Percentiles rank a stretch among this genome's conserved stretches.
phyloP scores from a whole-genome alignment of 192 early-diverging fungal species.

The Coemansia sp. region DNA sequence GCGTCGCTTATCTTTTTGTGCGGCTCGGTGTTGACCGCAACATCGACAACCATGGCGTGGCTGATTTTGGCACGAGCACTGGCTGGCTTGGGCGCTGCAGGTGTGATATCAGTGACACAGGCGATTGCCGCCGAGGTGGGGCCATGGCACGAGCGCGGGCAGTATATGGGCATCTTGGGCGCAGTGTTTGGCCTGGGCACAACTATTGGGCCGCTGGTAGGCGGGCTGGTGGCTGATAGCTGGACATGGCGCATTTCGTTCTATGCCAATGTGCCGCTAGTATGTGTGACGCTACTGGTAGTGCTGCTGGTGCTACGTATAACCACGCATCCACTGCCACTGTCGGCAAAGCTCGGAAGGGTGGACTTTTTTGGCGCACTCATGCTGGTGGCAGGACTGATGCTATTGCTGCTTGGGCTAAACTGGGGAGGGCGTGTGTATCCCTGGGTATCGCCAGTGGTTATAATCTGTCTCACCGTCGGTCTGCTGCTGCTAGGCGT shows the following conservation, averaged over 20 bases:
- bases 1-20: slow-evolving; percentile 57
- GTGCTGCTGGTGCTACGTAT: slow-evolving; percentile 57
- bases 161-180: slow-evolving; percentile 74
- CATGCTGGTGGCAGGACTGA: slow-evolving; percentile 60
- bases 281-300: slow-evolving; percentile 56
- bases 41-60: slow-evolving; percentile 51
- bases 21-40: slow-evolving; percentile 61
- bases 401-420: slow-evolving; percentile 67
- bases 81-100: slow-evolving; percentile 59
- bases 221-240: slow-evolving; percentile 73
- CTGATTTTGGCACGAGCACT: slow-evolving; percentile 54
- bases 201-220: slow-evolving; percentile 75
- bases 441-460: slow-evolving; percentile 63
- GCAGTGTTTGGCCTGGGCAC: slow-evolving; percentile 71
- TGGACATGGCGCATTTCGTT: slow-evolving; percentile 74
- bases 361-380: slow-evolving; percentile 66
- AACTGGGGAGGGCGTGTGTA: slow-evolving; percentile 73
- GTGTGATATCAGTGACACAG: slow-evolving; percentile 59
- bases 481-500: slow-evolving; percentile 56
- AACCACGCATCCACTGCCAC: slow-evolving; percentile 42
- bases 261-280: slow-evolving; percentile 82
- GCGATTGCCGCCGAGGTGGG: slow-evolving; percentile 67
- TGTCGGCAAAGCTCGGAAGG: slow-evolving; percentile 38
- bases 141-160: slow-evolving; percentile 61
- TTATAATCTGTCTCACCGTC: slow-evolving; percentile 60